phyloP scores from a whole-genome alignment of 306 rosid genomes.

The Sindora glabra region DNA sequence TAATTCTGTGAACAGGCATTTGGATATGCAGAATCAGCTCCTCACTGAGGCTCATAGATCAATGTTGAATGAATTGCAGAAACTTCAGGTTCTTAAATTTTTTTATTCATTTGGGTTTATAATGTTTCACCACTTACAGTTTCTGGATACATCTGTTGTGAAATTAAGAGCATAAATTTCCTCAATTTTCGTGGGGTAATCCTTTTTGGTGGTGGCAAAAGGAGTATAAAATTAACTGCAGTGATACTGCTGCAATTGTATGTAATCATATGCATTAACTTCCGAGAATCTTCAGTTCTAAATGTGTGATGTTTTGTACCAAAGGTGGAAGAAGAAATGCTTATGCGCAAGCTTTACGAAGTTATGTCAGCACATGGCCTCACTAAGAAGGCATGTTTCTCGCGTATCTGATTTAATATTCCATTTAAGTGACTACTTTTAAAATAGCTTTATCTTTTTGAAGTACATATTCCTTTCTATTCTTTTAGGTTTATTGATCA shows the following conservation, averaged over 20 bases:
- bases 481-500: neutral
- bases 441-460: neutral
- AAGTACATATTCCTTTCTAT: neutral
- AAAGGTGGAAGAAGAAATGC: slow-evolving; percentile 32
- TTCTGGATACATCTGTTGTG: neutral
- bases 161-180: neutral
- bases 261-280: neutral
- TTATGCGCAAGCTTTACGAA: slow-evolving; percentile 28
- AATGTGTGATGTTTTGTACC: neutral
- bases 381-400: neutral
- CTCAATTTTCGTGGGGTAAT: too few species aligned
- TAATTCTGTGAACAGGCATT: slow-evolving; percentile 13
- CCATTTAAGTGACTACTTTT: neutral
- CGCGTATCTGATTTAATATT: neutral
- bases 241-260: neutral
- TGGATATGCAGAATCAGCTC: slow-evolving; percentile 19
- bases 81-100: slow-evolving; percentile 13
- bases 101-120: neutral
- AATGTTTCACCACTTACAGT: neutral
- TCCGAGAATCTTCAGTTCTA: too few species aligned
- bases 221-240: neutral
- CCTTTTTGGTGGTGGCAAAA: too few species aligned
- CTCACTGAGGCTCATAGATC: slow-evolving; percentile 13
- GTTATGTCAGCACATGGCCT: slow-evolving; percentile 7
- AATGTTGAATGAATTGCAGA: slow-evolving; percentile 15